phyloP scores from a whole-genome alignment of 805 yeast genomes.

The Torulaspora franciscae region DNA sequence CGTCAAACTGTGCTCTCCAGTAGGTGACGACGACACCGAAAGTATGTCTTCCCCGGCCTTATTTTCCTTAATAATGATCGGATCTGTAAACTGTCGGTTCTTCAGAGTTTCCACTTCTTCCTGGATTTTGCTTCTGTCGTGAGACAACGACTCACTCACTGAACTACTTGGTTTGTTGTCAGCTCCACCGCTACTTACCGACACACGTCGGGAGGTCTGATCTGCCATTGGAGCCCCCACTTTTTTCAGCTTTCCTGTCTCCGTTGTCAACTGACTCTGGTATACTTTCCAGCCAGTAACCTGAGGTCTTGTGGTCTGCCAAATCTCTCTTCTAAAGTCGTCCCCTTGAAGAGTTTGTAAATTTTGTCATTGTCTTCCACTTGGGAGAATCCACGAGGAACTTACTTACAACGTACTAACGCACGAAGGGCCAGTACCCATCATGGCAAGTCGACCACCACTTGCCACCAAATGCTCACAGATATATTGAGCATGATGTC shows the following conservation, averaged over 20 bases:
- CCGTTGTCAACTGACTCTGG: not conserved
- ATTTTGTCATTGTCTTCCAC: not conserved
- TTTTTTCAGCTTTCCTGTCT: not conserved
- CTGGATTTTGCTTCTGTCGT: constrained; percentile 5
- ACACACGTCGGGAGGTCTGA: not conserved
- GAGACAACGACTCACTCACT: not conserved
- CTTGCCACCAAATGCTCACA: no score
- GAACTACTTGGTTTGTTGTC: not conserved
- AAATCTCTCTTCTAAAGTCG: not conserved
- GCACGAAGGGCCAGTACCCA: no score
- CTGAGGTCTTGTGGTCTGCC: not conserved
- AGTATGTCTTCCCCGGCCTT: not conserved
- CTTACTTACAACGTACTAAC: no score
- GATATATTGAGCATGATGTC: no score
- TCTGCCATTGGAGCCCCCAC: not conserved
- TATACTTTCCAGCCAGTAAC: not conserved
- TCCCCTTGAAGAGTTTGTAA: not conserved
- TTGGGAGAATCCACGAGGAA: no score
- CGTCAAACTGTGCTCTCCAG: not conserved
- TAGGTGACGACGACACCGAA: not conserved
- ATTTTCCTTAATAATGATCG: constrained; percentile 5
- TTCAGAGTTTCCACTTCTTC: constrained; percentile 12
- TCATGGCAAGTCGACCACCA: no score
- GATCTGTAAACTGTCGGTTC: constrained; percentile 7
- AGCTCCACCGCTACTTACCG: not conserved